These are phyloP conservation scores for Nakaseomyces nivariensis DNA, from an alignment of 1,139 yeast species.

Conservation along the genomic window DNA sequence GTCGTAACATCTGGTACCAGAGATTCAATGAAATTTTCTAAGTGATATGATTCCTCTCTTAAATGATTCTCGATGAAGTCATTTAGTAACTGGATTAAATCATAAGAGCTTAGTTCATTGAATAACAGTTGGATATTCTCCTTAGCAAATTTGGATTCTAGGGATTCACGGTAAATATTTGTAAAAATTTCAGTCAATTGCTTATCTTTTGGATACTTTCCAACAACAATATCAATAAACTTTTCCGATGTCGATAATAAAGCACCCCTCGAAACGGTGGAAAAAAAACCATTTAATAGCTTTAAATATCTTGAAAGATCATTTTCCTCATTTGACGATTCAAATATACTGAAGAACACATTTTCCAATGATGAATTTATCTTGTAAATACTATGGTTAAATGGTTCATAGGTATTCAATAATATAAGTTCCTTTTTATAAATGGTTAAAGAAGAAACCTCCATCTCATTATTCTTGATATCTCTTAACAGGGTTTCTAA, in stretches of 20 bases:
- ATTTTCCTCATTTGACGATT: constrained; percentile 9
- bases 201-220: constrained; percentile 13
- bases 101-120: constrained; percentile 28
- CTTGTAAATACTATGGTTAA: constrained; percentile 24
- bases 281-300: constrained; percentile 19
- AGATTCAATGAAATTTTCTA: constrained; percentile 16
- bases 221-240: constrained; percentile 18
- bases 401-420: constrained; percentile 21
- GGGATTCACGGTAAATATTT: constrained; percentile 29
- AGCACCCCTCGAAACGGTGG: constrained; percentile 18
- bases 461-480: constrained; percentile 47
- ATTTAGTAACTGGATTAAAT: constrained; percentile 19
- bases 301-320: constrained; percentile 16
- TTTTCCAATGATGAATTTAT: constrained; percentile 20
- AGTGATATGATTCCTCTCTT: constrained; percentile 2
- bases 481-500: constrained; percentile 38
- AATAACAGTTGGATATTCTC: constrained; percentile 26
- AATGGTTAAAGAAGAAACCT: constrained; percentile 38
- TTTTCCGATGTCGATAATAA: constrained; percentile 12
- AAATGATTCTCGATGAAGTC: constrained; percentile 21
- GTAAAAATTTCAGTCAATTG: constrained; percentile 26
- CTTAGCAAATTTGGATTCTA: constrained; percentile 28
- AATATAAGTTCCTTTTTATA: constrained; percentile 21
- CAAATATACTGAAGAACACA: constrained; percentile 16
- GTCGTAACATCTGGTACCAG: constrained; percentile 13